Base-by-base conservation (phyloP, 495 filamentous ascomycete genomes). In the Xylaria flabelliformis region DNA sequence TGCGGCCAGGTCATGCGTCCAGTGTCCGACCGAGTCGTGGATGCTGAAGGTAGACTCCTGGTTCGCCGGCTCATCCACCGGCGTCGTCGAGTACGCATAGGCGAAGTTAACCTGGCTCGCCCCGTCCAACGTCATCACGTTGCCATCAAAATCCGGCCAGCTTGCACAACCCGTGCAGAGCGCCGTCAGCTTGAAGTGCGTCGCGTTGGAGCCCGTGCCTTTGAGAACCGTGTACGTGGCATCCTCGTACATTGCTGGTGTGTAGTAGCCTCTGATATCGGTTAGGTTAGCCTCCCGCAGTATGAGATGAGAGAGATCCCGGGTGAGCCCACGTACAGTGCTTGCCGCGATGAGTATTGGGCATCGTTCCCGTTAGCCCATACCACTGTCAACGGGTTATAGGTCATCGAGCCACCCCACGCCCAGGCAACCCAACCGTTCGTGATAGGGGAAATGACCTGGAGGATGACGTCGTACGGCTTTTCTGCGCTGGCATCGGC, bases 401-500 rank as follows among this genome's bases (percentile, higher is more conserved):
- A 85, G 3, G 81, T 83, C 83, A 85, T 85, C 53, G 80, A 68
- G 29, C 83, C 83, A 3, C 83, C 83, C 83, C 83, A 85, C 24
- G 83, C 82, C 69, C 82, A 79, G 29, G 82, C 83, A 61, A 77
- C 83, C 83, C 83, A 85, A 50, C 83, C 83, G 32, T 85, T 63
- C 19, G 59, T 69, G 48, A 79, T 76, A 21, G 83, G 83, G 0
- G 78, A 75, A 13, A 79, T 78, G 32, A 85, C 69, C 67, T 85
- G 83, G 19, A 85, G 72, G 46, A 85, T 79, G 21, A 81, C 80
- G 67, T 85, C 83, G 74, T 81, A 85, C 12, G 70, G 64, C 21
- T 73, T 74, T 68, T 77, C 73, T 36, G 77, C 78, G 26, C 72
- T 78, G 10, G 81, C 74, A 26, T 76, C 66, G 48, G 75, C 77